Base-by-base conservation (phyloP, 331 rosid species). In the Phaseolus coccineus region DNA sequence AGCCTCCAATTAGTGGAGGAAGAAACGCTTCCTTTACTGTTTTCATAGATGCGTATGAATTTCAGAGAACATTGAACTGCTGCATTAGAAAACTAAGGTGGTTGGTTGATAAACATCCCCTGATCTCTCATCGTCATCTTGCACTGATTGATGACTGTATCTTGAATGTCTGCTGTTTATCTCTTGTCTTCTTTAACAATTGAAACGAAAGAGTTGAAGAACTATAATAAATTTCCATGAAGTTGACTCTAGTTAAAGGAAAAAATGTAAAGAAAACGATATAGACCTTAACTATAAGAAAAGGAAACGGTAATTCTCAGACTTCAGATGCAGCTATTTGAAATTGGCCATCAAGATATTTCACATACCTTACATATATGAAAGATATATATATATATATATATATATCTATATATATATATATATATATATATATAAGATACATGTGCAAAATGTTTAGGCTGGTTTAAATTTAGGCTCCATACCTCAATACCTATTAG, bases 401-500 rank as follows among this genome's bases (percentile, higher is more conserved):
- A 19, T 19, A 19, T 19, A 19, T 19, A 19, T 19, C 0, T 19
- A 19, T 19, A 19, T 19, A 19, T 19, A 19, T 19, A 19, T 19
- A 19, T 19, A 19, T 19, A 19, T 19, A 19, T 19, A 19, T 19
- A 19, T 19, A 19, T 19, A 19, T 19, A 19, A 19, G 22, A 19
- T 19, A 19, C 22, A 19, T 19, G 22, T 19, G 22, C 22, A 19
- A 19, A 19, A 19, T 55, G 33, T 39, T 76, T 59, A 14, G 22
- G 2, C 40, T 33, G 58, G 72, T 65, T 39, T 2, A 25, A 80
- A 57, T 59, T 31, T 67, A 24, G 44, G 31, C 74, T 46, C 16
- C 46, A 82, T 64, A 13, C 73, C 44, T 5, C 30, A 53, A 30
- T 71, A 51, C 64, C 81, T 4, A 76, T 37, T 40, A 48, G 48